These are phyloP conservation scores for Pyrenochaeta sp. DNA, from an alignment of 2,329 filamentous ascomycete species.

Conservation along the genomic window DNA sequence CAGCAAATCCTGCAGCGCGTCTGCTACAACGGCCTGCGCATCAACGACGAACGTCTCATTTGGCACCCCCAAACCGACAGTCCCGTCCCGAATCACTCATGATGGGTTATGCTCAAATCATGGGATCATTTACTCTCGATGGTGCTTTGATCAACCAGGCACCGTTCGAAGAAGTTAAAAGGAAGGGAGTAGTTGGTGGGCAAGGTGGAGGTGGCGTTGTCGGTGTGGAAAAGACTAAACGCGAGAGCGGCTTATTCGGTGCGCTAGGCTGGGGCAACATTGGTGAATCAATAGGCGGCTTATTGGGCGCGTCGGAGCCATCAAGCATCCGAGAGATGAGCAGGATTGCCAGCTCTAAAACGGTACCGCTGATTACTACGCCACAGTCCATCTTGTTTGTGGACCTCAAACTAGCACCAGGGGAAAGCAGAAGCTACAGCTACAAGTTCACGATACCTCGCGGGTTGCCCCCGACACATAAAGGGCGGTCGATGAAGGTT, in stretches of 20 bases:
- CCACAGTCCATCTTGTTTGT: constrained; percentile 97
- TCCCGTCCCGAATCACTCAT: constrained; percentile 78
- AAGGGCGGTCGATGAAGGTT: constrained; percentile 93
- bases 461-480: constrained; percentile 89
- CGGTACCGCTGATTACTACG: constrained; percentile 89
- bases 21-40: constrained; percentile 53
- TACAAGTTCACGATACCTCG: constrained; percentile 87
- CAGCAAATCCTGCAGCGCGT: constrained; percentile 56
- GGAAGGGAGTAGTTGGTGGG: constrained; percentile 87
- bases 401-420: constrained; percentile 83
- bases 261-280: constrained; percentile 88
- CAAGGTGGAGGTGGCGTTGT: constrained; percentile 85
- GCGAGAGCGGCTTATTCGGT: constrained; percentile 80
- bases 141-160: constrained; percentile 88
- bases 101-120: constrained; percentile 97
- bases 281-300: constrained; percentile 84
- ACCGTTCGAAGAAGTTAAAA: constrained; percentile 94
- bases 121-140: constrained; percentile 90
- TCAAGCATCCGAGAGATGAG: constrained; percentile 97
- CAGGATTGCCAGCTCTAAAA: constrained; percentile 81
- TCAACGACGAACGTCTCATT: constrained; percentile 38
- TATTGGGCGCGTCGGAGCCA: constrained; percentile 85
- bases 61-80: constrained; percentile 40
- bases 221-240: constrained; percentile 76
- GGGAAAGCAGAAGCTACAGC: constrained; percentile 85